Evolutionary conservation across 2,329 filamentous ascomycete species (phyloP).

Genomic region (Gremmenia infestans): DNA sequence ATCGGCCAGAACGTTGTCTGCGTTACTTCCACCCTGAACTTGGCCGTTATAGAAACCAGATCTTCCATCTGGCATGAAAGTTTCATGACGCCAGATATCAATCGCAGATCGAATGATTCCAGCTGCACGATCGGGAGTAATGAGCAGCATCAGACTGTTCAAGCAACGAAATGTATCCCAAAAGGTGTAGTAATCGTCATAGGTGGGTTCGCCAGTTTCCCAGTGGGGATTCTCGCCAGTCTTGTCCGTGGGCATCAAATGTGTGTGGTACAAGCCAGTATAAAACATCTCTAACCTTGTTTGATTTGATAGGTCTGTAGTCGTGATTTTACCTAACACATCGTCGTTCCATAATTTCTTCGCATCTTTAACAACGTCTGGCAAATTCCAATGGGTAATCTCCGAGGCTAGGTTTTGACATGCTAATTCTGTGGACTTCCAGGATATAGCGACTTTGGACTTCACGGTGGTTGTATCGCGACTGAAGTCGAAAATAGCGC

Average conservation of each 20-base stretch:
- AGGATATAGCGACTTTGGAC: constrained; percentile 31
- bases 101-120: constrained; percentile 60
- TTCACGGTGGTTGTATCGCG: constrained; percentile 37
- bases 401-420: constrained; percentile 37
- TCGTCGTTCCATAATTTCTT: constrained; percentile 50
- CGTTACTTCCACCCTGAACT: constrained; percentile 63
- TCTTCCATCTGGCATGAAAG: constrained; percentile 59
- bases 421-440: constrained; percentile 7
- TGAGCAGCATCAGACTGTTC: constrained; percentile 53
- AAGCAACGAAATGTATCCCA: constrained; percentile 60
- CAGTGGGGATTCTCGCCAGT: constrained; percentile 64
- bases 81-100: constrained; percentile 60
- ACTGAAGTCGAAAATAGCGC: constrained; percentile 41
- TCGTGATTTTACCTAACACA: constrained; percentile 40
- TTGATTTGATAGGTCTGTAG: constrained; percentile 36
- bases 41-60: constrained; percentile 63
- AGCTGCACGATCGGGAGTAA: constrained; percentile 58
- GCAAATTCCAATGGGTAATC: constrained; percentile 38
- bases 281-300: constrained; percentile 50
- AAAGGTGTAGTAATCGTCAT: constrained; percentile 65
- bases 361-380: constrained; percentile 35
- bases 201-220: constrained; percentile 59
- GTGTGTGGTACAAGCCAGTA: constrained; percentile 54
- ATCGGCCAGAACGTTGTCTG: constrained; percentile 68
- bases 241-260: constrained; percentile 62